Conservation (phyloP, 1,284 basidiomycete genomes). For the Ceratobasidium sp. region DNA sequence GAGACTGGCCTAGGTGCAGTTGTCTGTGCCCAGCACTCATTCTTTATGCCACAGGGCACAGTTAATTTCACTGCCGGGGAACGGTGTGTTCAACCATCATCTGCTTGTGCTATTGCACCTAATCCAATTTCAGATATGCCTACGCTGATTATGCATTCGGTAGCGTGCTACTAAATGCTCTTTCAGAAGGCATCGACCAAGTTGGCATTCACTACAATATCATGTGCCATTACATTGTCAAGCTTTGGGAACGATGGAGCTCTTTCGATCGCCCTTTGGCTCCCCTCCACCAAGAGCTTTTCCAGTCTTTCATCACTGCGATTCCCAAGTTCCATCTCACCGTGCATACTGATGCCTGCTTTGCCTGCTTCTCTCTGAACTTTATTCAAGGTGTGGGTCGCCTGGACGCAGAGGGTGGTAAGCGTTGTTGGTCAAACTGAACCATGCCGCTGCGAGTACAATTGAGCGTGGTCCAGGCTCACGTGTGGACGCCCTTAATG, state of each 20-base stretch:
- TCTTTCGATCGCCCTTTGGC: too few species aligned
- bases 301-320: not conserved
- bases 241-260: not conserved
- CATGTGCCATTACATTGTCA: constrained; percentile 9
- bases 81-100: not conserved
- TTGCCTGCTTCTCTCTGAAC: not conserved
- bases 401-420: constrained; percentile 12
- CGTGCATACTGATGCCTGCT: not conserved
- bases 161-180: too few species aligned
- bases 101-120: not conserved
- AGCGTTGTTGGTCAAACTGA: constrained; percentile 9
- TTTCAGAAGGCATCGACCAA: not conserved
- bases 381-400: not conserved
- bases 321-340: constrained; percentile 23
- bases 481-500: not conserved
- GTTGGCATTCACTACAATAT: constrained; percentile 21
- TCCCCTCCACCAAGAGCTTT: too few species aligned
- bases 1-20: not conserved
- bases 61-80: constrained; percentile 5
- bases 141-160: too few species aligned
- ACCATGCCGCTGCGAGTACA: not conserved
- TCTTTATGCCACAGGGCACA: not conserved
- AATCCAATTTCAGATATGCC: not conserved
- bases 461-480: not conserved
- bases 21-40: not conserved